Evolutionary conservation across 1,284 basidiomycete species (phyloP), one percentile per base, ranked within the genome.

Genomic region (Ganoderma lucidum): DNA sequence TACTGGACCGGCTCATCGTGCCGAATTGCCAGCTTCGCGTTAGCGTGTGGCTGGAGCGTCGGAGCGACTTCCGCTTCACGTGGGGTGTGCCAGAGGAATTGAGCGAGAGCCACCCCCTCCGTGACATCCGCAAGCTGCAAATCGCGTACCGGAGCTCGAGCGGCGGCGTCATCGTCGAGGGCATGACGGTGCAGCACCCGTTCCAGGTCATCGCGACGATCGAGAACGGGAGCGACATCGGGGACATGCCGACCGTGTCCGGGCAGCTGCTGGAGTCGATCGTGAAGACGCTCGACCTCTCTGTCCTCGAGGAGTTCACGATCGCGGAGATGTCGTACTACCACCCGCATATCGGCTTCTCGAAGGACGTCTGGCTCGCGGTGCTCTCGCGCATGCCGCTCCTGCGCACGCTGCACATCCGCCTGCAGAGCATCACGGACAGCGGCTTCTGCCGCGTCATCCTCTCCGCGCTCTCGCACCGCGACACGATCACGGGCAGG

Each of bases 101-200:
- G 37, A 67, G 73, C 35, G 70, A 67, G 12, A 69, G 62, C 15
- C 77, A 77, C 60, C 74, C 74, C 23, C 68, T 79, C 42, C 76
- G 73, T 42, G 74, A 75, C 69, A 75, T 79, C 62, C 73, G 70
- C 32, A 74, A 72, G 63, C 70, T 79, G 66, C 75, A 75, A 63
- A 68, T 79, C 41, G 62, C 74, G 15, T 78, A 69, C 68, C 67
- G 75, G 45, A 76, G 73, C 69, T 65, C 70, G 63, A 75, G 77
- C 61, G 80, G 80, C 74, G 78, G 78, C 71, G 69, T 78, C 42
- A 69, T 78, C 70, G 70, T 79, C 70, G 67, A 70, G 37, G 78
- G 77, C 44, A 63, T 56, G 42, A 77, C 75, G 44, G 60, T 51
- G 58, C 66, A 53, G 48, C 73, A 71, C 59, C 76, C 76, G 6